These are phyloP conservation scores for Mycosphaerelloides madeirae DNA, from an alignment of 2,329 filamentous ascomycete genomes.

Conservation along the genomic window DNA sequence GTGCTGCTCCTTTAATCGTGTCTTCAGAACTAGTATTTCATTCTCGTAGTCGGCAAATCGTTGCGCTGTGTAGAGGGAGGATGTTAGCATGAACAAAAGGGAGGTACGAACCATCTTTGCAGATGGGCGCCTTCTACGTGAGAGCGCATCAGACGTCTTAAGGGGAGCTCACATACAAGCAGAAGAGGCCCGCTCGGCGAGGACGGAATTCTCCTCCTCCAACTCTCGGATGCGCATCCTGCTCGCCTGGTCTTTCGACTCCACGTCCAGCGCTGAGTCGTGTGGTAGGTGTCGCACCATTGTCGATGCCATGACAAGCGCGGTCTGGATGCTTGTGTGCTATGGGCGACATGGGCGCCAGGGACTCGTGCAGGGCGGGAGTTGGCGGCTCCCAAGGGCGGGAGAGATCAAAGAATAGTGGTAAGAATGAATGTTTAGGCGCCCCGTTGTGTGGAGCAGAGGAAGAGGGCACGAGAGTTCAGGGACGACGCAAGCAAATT, in stretches of 20 bases:
- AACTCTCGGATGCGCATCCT: conserved; percentile 54
- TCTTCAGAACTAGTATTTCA: conserved; percentile 60
- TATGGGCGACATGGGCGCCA: conserved; percentile 13
- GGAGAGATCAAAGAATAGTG: no score
- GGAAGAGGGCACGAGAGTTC: no score
- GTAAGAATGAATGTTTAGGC: no score
- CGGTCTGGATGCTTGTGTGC: not conserved
- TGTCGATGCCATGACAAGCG: conserved; percentile 21
- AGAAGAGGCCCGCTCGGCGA: conserved; percentile 67
- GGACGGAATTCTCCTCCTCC: conserved; percentile 63
- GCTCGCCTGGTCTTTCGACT: conserved; percentile 30
- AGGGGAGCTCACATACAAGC: conserved; percentile 42
- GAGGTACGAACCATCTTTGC: no score
- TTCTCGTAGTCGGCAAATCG: conserved; percentile 72
- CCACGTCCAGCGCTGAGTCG: conserved; percentile 54
- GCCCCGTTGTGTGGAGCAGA: no score
- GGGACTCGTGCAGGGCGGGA: no score
- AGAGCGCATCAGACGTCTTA: no score
- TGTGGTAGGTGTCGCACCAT: conserved; percentile 24
- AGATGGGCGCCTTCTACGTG: no score
- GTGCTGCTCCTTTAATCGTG: conserved; percentile 31
- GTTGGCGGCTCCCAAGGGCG: no score
- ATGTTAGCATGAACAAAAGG: not conserved
- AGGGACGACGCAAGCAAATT: no score
- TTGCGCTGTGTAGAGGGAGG: conserved; percentile 33